phyloP scores from a whole-genome alignment of 2,329 filamentous ascomycete species.

The Fusarium hainanense region DNA sequence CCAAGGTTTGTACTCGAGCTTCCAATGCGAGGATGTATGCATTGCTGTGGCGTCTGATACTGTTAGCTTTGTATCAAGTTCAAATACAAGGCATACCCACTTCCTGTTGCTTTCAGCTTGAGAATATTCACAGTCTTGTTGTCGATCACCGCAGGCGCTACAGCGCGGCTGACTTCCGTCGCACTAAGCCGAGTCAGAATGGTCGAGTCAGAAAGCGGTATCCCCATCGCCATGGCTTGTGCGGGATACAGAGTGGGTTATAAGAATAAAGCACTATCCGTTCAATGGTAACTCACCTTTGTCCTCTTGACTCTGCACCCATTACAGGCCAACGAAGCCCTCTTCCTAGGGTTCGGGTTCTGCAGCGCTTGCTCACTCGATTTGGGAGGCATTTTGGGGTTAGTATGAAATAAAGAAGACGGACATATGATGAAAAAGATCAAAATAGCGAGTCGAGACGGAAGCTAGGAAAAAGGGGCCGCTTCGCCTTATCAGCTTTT shows the following conservation, averaged over 20 bases:
- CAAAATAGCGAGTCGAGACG: not conserved
- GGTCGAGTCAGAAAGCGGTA: not conserved
- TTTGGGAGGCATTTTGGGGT: not conserved
- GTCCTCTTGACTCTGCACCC: constrained; percentile 10
- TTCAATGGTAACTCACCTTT: not conserved
- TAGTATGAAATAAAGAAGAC: not conserved
- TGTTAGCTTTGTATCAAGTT: fast-evolving
- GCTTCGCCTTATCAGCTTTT: not conserved
- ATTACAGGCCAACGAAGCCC: constrained; percentile 16
- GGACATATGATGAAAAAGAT: not conserved
- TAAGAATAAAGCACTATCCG: not conserved
- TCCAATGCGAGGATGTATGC: constrained; percentile 14
- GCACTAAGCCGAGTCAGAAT: not conserved
- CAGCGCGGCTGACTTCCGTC: constrained; percentile 11
- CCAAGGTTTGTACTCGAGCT: not conserved
- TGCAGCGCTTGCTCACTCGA: not conserved
- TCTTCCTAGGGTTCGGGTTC: constrained; percentile 7
- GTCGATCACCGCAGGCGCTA: constrained; percentile 6
- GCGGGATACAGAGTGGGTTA: not conserved
- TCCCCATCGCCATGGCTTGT: no score
- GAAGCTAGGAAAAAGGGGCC: not conserved
- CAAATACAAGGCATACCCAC: not conserved
- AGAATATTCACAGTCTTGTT: constrained; percentile 10
- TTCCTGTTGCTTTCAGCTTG: constrained; percentile 16
- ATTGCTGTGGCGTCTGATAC: not conserved